These are phyloP conservation scores for Backusella tarrabulga DNA, from an alignment of 192 early-diverging fungal genomes.

Conservation along the genomic window DNA sequence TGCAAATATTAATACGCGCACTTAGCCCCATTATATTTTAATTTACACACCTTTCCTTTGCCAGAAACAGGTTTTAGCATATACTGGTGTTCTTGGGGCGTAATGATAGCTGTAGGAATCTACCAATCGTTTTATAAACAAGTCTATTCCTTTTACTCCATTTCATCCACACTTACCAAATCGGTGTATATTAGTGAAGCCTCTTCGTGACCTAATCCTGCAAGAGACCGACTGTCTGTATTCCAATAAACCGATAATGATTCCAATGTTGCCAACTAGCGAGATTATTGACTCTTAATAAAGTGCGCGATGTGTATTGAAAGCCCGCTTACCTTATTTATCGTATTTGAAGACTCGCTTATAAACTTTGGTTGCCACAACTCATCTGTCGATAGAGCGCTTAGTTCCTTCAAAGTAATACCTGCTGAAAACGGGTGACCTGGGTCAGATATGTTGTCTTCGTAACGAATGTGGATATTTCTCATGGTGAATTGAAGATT, in stretches of 20 bases:
- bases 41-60: conserved; percentile 52
- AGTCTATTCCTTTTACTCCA: background rate
- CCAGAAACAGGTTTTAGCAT: conserved; percentile 83
- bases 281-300: background rate
- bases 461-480: conserved; percentile 87
- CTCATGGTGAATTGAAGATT: conserved; percentile 84
- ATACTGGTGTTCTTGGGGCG: conserved; percentile 55
- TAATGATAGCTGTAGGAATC: conserved; percentile 48
- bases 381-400: conserved; percentile 76
- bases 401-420: conserved; percentile 74
- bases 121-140: conserved; percentile 20
- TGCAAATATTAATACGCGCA: conserved; percentile 33
- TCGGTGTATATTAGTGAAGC: conserved; percentile 12
- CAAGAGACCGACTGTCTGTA: conserved; percentile 46
- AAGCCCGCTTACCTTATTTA: conserved; percentile 57
- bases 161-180: conserved; percentile 19
- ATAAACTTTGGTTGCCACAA: conserved; percentile 71
- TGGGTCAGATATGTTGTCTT: conserved; percentile 70
- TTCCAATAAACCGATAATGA: conserved; percentile 77
- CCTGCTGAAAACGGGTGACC: conserved; percentile 74
- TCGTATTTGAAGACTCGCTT: conserved; percentile 60
- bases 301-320: background rate
- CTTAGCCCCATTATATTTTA: background rate
- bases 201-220: conserved; percentile 10
- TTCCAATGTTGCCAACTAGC: conserved; percentile 53